Evolutionary conservation across 805 yeast species (phyloP), one percentile per base, ranked within the genome.

Genomic region (Ogataea paradorogensis): DNA sequence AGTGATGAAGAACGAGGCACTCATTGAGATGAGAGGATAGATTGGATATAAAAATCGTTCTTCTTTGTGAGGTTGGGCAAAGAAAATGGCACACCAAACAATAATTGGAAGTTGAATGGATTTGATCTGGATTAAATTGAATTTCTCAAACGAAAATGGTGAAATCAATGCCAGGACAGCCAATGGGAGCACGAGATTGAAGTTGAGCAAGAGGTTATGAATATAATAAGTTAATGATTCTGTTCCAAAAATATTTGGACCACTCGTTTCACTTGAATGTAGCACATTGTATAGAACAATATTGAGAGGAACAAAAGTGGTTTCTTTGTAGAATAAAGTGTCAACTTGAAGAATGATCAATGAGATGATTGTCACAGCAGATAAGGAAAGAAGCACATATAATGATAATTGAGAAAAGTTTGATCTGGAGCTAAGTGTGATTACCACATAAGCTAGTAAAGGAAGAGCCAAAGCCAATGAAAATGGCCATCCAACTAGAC

Each of bases 401-500:
- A 45, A 33, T 28, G 38, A 42, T 18, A 32, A 40, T 18, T 27
- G 40, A 5, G 30, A 16, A 30, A 18, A 24, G 9, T 35, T 29
- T 3, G 33, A n/a, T 38, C 51, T 35, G 6, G 34, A n/a, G 0
- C 51, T 7, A 15, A 50, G 27, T n/a, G 48, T 33, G 21, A 50
- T 1, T n/a, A 46, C 9, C 3, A 51, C 52, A 55, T 66, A 78
- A 1, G 65, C 33, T 14, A 76, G 70, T 40, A 80, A 70, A 1
- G 96, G 93, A 1, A 75, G 48, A 2, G 80, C 79, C 40, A 88
- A 60, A 0, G 74, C 79, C 41, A 86, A 61, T 0, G 82, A 76
- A 60, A 90, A 91, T 1, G 97, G 97, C 97, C 97, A 91, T 1
- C 97, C 97, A 22, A 84, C 47, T 2, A 90, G 54, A 0, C 91